Conservation (phyloP, 345 rosid species). For the Eucalyptus cloeziana region DNA sequence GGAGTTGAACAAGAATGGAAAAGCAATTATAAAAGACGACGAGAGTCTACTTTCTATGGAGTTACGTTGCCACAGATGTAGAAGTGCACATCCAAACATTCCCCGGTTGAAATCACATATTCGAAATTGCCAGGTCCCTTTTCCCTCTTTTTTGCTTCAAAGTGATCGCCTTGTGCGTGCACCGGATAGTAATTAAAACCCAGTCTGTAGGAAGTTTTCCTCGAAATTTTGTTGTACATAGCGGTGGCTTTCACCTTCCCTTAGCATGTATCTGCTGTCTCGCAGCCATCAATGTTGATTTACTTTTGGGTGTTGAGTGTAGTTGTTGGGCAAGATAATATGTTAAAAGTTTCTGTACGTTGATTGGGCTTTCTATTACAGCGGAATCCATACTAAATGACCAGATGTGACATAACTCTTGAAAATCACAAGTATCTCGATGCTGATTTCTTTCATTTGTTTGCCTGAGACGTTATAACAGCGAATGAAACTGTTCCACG, state of each 20-base stretch:
- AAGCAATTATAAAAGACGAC: slow-evolving; percentile 32
- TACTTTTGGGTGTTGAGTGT: neutral
- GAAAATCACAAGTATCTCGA: neutral
- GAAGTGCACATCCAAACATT: slow-evolving; percentile 79
- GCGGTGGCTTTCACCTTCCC: neutral
- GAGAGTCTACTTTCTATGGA: slow-evolving; percentile 44
- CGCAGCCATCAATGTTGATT: neutral
- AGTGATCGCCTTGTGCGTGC: slow-evolving; percentile 17
- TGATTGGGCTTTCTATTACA: neutral
- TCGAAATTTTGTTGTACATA: neutral
- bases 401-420: neutral
- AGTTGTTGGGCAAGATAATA: neutral
- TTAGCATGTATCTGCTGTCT: neutral
- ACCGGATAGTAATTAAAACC: neutral
- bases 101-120: slow-evolving; percentile 78
- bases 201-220: neutral
- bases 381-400: neutral
- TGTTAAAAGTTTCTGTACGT: neutral
- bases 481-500: neutral
- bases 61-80: slow-evolving; percentile 79
- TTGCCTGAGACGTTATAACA: neutral
- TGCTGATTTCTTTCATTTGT: neutral
- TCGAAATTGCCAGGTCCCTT: slow-evolving; percentile 38
- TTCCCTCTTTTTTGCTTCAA: slow-evolving; percentile 34
- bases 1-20: slow-evolving; percentile 47